phyloP scores from a whole-genome alignment of 1,284 basidiomycete species.

The Amylostereum areolatum region DNA sequence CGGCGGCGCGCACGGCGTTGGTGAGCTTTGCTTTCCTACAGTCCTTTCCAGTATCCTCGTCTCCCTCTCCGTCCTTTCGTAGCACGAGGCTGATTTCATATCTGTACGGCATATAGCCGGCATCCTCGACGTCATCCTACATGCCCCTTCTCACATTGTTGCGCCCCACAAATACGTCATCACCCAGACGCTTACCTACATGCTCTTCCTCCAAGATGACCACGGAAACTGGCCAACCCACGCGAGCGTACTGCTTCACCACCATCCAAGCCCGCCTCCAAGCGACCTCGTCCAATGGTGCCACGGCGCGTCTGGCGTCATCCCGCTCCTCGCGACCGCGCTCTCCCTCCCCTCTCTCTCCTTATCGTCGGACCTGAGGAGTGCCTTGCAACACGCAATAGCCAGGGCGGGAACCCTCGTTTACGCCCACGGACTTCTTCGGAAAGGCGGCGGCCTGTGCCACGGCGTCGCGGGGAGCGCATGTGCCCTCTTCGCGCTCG shows the following conservation, averaged over 20 bases:
- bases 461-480: conserved; percentile 49
- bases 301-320: conserved; percentile 46
- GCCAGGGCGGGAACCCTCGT: conserved; percentile 34
- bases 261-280: background rate
- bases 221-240: conserved; percentile 48
- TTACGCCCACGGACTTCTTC: conserved; percentile 42
- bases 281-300: conserved; percentile 50
- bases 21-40: conserved; percentile 24
- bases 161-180: conserved; percentile 34
- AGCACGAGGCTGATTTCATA: background rate
- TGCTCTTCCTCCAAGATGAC: conserved; percentile 37
- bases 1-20: conserved; percentile 50
- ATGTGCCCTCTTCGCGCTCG: conserved; percentile 45
- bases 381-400: conserved; percentile 25
- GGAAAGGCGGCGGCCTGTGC: conserved; percentile 52
- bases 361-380: conserved; percentile 14
- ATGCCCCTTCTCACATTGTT: conserved; percentile 34
- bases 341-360: conserved; percentile 12
- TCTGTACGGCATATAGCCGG: conserved; percentile 1
- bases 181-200: conserved; percentile 37
- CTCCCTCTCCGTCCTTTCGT: no score
- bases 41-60: background rate
- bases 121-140: conserved; percentile 36
- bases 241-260: conserved; percentile 23
- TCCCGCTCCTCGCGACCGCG: conserved; percentile 39